Evolutionary conservation across 345 rosid species (phyloP).

Genomic region (Carallia brachiata): DNA sequence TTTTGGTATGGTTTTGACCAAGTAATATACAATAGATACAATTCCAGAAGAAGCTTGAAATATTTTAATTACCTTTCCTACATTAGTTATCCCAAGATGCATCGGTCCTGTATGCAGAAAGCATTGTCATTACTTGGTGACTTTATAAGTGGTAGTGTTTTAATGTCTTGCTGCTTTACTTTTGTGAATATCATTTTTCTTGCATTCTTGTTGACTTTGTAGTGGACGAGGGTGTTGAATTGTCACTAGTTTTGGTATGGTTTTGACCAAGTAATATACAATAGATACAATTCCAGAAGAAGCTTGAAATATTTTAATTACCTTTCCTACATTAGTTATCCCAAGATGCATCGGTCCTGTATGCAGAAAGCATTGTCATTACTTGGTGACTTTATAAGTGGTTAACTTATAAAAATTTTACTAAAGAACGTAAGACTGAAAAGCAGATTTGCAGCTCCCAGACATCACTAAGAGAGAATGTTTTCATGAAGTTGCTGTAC

Average conservation of each 20-base stretch:
- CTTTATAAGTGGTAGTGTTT: constrained; percentile 9
- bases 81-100: background rate
- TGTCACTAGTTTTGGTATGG: too few species aligned
- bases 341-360: background rate
- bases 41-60: background rate
- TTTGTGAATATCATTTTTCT: background rate
- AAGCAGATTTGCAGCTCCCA: too few species aligned
- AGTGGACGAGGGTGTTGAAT: too few species aligned
- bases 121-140: too few species aligned
- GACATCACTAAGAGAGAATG: too few species aligned
- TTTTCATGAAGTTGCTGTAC: too few species aligned
- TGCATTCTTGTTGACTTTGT: too few species aligned
- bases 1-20: too few species aligned
- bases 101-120: too few species aligned
- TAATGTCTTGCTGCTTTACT: background rate
- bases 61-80: background rate
- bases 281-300: background rate
- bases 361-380: background rate
- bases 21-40: too few species aligned
- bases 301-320: background rate
- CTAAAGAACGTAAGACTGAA: background rate
- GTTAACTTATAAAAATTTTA: background rate
- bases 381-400: constrained; percentile 33
- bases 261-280: too few species aligned
- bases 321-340: background rate